These are phyloP conservation scores for Ganoderma leucocontextum DNA, from an alignment of 1,284 basidiomycete species.

Conservation along the genomic window DNA sequence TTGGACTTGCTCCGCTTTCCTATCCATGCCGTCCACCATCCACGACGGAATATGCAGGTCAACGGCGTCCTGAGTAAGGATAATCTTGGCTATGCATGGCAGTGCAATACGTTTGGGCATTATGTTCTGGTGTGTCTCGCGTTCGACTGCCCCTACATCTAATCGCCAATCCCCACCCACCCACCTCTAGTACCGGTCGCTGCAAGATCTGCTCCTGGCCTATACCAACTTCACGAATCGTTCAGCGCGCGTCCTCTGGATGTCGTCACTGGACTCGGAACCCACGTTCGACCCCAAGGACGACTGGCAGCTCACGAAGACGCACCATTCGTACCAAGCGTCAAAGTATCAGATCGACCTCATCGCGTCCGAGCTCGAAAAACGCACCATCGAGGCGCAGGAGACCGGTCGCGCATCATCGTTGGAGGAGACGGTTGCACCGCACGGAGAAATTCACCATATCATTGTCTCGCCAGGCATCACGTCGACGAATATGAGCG, in stretches of 20 bases:
- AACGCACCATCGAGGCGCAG: constrained; percentile 41
- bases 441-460: constrained; percentile 56
- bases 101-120: constrained; percentile 87
- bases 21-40: constrained; percentile 61
- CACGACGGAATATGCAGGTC: constrained; percentile 70
- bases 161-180: too few species aligned
- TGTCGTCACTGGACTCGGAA: constrained; percentile 75
- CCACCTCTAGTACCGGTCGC: constrained; percentile 60
- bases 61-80: constrained; percentile 72
- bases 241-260: constrained; percentile 81
- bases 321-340: constrained; percentile 72
- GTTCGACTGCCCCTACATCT: too few species aligned
- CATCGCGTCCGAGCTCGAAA: constrained; percentile 68
- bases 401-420: constrained; percentile 12
- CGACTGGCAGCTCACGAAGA: constrained; percentile 80
- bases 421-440: constrained; percentile 22
- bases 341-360: constrained; percentile 89
- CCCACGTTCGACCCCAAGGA: constrained; percentile 70
- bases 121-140: constrained; percentile 74
- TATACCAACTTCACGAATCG: constrained; percentile 36
- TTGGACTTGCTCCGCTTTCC: constrained; percentile 61
- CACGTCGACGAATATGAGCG: constrained; percentile 62
- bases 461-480: constrained; percentile 80
- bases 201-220: constrained; percentile 58
- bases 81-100: constrained; percentile 84